A percentile compares a stretch with the other conserved stretches of the same genome.
These are phyloP conservation scores for Phylloporus rhodoxanthus DNA, from an alignment of 768 basidiomycete genomes.

Conservation along the genomic window DNA sequence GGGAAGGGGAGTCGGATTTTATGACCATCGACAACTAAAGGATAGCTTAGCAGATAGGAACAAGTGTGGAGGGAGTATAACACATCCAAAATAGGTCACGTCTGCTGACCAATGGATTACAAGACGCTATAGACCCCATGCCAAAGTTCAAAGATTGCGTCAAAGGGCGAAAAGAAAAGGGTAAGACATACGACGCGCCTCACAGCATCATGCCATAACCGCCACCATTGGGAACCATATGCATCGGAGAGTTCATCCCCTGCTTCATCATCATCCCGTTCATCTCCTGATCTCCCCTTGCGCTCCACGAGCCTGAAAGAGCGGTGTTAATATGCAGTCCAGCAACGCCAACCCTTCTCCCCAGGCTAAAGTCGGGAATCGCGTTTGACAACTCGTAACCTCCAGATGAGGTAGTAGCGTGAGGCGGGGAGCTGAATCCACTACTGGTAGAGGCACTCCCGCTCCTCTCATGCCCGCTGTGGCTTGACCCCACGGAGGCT, in stretches of 20 bases:
- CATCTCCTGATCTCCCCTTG: conserved; percentile 28
- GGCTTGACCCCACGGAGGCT: conserved; percentile 35
- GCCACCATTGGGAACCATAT: conserved; percentile 33
- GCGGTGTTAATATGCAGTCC: conserved; percentile 25
- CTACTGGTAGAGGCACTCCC: conserved; percentile 34
- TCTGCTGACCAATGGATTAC: conserved; percentile 11
- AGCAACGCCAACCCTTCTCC: conserved; percentile 20
- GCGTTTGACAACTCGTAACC: conserved; percentile 34
- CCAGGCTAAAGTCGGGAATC: conserved; percentile 21
- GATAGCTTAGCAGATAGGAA: conserved; percentile 5
- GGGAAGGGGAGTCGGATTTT: conserved; percentile 1
- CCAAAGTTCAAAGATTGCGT: conserved; percentile 14
- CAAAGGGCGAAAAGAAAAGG: conserved; percentile 3
- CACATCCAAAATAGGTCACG: conserved; percentile 14
- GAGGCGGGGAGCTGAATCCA: conserved; percentile 29
- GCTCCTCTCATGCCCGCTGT: conserved; percentile 30
- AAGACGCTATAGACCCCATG: conserved; percentile 9
- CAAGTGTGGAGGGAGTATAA: conserved; percentile 4
- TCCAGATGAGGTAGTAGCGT: conserved; percentile 24
- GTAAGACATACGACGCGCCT: conserved; percentile 9
- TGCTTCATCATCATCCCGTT: conserved; percentile 33
- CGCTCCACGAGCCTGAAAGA: conserved; percentile 21
- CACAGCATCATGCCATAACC: conserved; percentile 39
- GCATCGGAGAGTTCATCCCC: conserved; percentile 33
- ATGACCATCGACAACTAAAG: conserved; percentile 13